Conservation (phyloP, 768 basidiomycete genomes). For the Leccinum truebloodii region DNA sequence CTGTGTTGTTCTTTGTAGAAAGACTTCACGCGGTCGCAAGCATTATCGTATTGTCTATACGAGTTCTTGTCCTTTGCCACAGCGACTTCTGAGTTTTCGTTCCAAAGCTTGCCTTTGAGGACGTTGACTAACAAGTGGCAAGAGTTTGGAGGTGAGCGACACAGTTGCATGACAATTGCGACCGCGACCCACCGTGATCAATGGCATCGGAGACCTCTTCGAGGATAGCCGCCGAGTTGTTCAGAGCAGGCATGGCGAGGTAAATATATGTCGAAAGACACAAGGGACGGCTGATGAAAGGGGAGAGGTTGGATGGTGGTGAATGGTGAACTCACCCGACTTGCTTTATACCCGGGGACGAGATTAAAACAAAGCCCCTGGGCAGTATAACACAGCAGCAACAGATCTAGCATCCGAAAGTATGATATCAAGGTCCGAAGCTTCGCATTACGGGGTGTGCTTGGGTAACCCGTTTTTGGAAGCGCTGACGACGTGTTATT, state of each 20-base stretch:
- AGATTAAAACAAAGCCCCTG: slow-evolving; percentile 11
- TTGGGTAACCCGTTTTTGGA: slow-evolving; percentile 20
- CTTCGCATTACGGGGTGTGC: slow-evolving; percentile 19
- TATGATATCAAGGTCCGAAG: slow-evolving; percentile 23
- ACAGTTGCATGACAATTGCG: not conserved
- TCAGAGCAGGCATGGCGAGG: slow-evolving; percentile 28
- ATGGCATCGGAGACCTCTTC: slow-evolving; percentile 50
- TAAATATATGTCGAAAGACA: not conserved
- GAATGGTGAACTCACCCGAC: slow-evolving; percentile 1
- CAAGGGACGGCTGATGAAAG: not conserved
- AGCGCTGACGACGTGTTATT: slow-evolving; percentile 13
- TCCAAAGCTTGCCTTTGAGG: slow-evolving; percentile 61
- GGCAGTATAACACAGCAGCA: slow-evolving; percentile 6
- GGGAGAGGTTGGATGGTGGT: slow-evolving; percentile 4
- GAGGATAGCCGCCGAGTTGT: slow-evolving; percentile 33
- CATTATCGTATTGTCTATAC: slow-evolving; percentile 74
- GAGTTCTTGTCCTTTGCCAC: slow-evolving; percentile 58
- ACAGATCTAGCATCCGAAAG: slow-evolving; percentile 15
- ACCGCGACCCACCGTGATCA: slow-evolving; percentile 42
- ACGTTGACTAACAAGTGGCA: slow-evolving; percentile 55
- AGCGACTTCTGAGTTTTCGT: slow-evolving; percentile 59
- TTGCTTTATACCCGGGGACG: slow-evolving; percentile 23
- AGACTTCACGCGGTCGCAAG: slow-evolving; percentile 74
- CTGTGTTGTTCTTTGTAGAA: slow-evolving; percentile 83
- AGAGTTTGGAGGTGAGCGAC: not conserved